Base-by-base conservation (phyloP, 2,329 filamentous ascomycete species). In the Colletotrichum orchidophilum region DNA sequence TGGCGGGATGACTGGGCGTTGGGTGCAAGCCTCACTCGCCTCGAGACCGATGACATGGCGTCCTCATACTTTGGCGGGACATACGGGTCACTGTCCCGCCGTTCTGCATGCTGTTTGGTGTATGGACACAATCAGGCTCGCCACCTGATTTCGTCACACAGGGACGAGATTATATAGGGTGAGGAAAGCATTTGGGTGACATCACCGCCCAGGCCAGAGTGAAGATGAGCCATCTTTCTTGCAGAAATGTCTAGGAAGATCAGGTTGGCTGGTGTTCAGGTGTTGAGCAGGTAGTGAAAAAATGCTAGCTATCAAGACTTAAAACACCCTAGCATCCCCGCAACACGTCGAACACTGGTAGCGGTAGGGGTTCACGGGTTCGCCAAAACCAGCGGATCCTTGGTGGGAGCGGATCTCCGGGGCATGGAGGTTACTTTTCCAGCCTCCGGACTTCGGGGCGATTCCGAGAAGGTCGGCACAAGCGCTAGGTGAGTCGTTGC, bases 391-490 rank as follows among this genome's bases (percentile, higher is more conserved):
- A 63, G 68, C 63, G 33, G 68, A 58, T 39, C 68, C 63, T 35
- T 31, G n/a, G 33, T 29, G 53, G 27, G 63, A 58, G 68, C 63
- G 68, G 68, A 71, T 67, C 63, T 68, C 63, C 63, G 68, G 68
- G 68, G 63, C 68, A 49, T 71, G 42, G 68, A 68, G 58, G 68
- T 42, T 53, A 46, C 52, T 31, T 29, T 63, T 33, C 53, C 64
- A 63, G 52, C 68, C 64, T 68, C 63, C 68, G 58, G 68, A 68
- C 68, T 71, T 71, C 52, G 68, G 68, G 64, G 64, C 63, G 63
- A 31, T 62, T 67, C 50, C 57, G 62, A 66, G 64, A 27, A 8
- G 21, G 66, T 27, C 62, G 61, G 55, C 57, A 57, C 39, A 68
- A 68, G 52, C 68, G 52, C 63, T 59, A 63, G 42, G 50, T 58